Base-by-base conservation (phyloP, 1,284 basidiomycete species). In the Meripilus lineatus region DNA sequence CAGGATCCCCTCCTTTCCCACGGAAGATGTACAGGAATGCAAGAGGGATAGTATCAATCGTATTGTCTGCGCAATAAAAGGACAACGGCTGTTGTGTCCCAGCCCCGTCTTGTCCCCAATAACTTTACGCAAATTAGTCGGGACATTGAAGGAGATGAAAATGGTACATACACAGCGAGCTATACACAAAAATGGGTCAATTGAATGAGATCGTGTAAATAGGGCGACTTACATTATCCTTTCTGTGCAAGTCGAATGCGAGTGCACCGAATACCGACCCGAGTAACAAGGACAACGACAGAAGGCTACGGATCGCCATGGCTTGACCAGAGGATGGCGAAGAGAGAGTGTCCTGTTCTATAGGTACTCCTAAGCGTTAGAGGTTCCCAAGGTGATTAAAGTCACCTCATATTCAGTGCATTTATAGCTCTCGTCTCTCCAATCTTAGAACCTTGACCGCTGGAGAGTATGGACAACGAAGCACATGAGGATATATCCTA, bases 1-100 rank as follows among this genome's bases (percentile, higher is more conserved):
- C 68, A 0, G 81, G 81, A 24, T 77, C 58, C 40, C 70, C 71
- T 10, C 75, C 78, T 32, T 64, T 64, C 14, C 68, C 70, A 53
- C 69, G 73, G 60, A 79, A 81, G 35, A 72, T 64, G 48, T 74
- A 66, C 41, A 83, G 57, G 62, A 83, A 83, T 1, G 79, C 75
- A 30, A 82, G 50, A 0, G 79, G 76, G 40, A 81, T 67, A 35
- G 65, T 68, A 55, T 79, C 66, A 40, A 79, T 70, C 8, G 65
- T 63, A 50, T 67, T 61, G 52, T 79, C 75, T 57, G 59, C 32
- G 52, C 76, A 78, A 48, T 80, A 79, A 23, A 59, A 58, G 5
- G 69, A 64, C 28, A 79, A 58, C 3, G 58, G 56, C 51, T 72
- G 61, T 54, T 79, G 77, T 52, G 60, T 72, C 42, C 68, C 63